phyloP scores from a whole-genome alignment of 2,329 filamentous ascomycete species.

The Pyricularia grisea region DNA sequence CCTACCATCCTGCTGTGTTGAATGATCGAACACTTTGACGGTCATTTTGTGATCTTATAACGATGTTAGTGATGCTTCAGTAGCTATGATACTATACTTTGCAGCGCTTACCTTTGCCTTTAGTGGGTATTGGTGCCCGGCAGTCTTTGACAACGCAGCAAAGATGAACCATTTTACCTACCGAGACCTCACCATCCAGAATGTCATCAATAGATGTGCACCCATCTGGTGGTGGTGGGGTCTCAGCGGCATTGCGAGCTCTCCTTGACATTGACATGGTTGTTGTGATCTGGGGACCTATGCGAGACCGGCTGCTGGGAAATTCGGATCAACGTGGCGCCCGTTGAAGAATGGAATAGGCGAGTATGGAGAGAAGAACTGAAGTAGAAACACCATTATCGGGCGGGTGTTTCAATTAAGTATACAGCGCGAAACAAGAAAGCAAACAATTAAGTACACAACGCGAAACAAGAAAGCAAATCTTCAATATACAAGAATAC shows the following conservation, averaged over 20 bases:
- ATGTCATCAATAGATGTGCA: slow-evolving; percentile 33
- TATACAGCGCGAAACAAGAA: background rate
- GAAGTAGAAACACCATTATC: background rate
- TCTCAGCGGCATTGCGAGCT: background rate
- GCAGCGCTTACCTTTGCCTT: slow-evolving; percentile 34
- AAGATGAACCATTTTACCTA: slow-evolving; percentile 38
- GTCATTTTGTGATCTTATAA: slow-evolving; percentile 48
- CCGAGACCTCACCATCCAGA: slow-evolving; percentile 25
- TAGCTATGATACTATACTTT: background rate
- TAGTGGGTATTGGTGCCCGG: slow-evolving; percentile 40
- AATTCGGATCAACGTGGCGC: background rate
- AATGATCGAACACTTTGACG: slow-evolving; percentile 51
- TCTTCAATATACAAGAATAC: background rate
- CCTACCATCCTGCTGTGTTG: slow-evolving; percentile 31
- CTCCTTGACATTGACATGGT: background rate
- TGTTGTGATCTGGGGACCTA: background rate
- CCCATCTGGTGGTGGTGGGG: slow-evolving; percentile 21
- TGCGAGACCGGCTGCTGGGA: background rate
- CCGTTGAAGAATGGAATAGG: background rate
- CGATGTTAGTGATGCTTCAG: slow-evolving; percentile 5
- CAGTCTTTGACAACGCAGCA: slow-evolving; percentile 64
- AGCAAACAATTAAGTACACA: too few relatives aligned
- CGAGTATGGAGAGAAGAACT: background rate
- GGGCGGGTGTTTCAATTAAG: background rate
- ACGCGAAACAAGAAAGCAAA: background rate